Conservation (phyloP, 768 basidiomycete species). For the Boletus subparvulus region DNA sequence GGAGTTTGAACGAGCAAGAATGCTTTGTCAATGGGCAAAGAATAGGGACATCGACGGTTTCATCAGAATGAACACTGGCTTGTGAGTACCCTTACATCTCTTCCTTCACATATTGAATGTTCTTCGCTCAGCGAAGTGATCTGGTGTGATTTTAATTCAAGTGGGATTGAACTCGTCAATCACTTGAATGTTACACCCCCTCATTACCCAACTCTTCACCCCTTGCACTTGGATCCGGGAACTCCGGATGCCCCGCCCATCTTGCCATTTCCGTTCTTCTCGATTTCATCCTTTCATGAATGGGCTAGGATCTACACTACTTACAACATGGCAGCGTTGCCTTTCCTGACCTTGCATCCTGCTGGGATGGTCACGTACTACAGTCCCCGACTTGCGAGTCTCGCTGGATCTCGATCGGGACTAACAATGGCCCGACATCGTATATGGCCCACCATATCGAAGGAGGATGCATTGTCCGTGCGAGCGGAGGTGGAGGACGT, state of each 20-base stretch:
- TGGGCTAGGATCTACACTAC: neutral
- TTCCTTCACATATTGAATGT: neutral
- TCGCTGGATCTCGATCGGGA: neutral
- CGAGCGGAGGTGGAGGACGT: slow-evolving; percentile 1
- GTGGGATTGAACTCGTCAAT: neutral
- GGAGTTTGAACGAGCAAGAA: neutral
- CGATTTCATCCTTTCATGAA: slow-evolving; percentile 3
- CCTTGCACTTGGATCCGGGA: neutral
- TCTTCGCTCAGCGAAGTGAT: slow-evolving; percentile 2
- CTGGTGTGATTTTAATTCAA: slow-evolving; percentile 7
- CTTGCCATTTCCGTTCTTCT: slow-evolving; percentile 6
- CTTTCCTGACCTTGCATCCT: slow-evolving; percentile 2
- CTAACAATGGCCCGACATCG: slow-evolving; percentile 2
- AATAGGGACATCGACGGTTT: neutral
- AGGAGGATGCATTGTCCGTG: slow-evolving; percentile 3
- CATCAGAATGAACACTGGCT: slow-evolving; percentile 6
- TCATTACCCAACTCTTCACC: neutral
- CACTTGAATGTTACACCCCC: slow-evolving; percentile 5
- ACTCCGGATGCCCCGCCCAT: neutral
- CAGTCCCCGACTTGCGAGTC: neutral
- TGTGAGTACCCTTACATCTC: neutral
- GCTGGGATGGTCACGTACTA: slow-evolving; percentile 7
- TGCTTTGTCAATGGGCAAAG: slow-evolving; percentile 3
- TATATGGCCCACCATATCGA: slow-evolving; percentile 4
- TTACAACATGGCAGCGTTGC: slow-evolving; percentile 1